Conservation (phyloP, 306 rosid species). For the Trifolium subterraneum region DNA sequence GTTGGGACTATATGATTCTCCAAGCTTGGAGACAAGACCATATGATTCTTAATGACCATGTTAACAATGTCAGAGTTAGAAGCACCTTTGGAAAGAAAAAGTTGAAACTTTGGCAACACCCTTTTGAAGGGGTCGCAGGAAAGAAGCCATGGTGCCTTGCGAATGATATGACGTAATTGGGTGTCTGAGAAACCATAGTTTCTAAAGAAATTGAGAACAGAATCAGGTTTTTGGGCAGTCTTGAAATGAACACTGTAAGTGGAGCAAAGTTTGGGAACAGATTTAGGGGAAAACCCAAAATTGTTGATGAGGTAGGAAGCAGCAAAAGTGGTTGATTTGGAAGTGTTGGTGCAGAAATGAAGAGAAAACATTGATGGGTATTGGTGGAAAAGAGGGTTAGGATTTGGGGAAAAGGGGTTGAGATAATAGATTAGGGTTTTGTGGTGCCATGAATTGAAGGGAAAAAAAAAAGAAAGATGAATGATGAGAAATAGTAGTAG, state of each 20-base stretch:
- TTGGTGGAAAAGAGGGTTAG: neutral
- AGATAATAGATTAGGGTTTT: neutral
- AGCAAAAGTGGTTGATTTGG: conserved; percentile 19
- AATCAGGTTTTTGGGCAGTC: neutral
- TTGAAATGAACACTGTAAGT: neutral
- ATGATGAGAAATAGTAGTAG: too few species aligned
- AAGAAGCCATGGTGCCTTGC: neutral
- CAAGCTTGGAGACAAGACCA: too few species aligned
- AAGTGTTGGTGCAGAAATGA: conserved; percentile 23
- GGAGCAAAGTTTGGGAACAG: conserved; percentile 36
- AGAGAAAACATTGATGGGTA: neutral
- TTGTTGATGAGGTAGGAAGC: conserved; percentile 49
- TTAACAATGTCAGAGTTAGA: neutral
- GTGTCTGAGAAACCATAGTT: neutral
- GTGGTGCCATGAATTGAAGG: too few species aligned
- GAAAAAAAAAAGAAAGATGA: too few species aligned
- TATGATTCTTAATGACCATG: too few species aligned
- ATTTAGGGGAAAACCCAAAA: conserved; percentile 39
- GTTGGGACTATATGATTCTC: too few species aligned
- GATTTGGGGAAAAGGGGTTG: neutral
- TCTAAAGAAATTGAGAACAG: neutral
- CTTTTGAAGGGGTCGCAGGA: neutral
- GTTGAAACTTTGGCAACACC: conserved; percentile 1
- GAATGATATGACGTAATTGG: neutral
- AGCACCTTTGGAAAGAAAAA: conserved; percentile 42